A percentile compares a stretch with the other conserved stretches of the same genome.
Evolutionary conservation across 805 yeast genomes (phyloP).

Genomic region (Dipodascus albidus): DNA sequence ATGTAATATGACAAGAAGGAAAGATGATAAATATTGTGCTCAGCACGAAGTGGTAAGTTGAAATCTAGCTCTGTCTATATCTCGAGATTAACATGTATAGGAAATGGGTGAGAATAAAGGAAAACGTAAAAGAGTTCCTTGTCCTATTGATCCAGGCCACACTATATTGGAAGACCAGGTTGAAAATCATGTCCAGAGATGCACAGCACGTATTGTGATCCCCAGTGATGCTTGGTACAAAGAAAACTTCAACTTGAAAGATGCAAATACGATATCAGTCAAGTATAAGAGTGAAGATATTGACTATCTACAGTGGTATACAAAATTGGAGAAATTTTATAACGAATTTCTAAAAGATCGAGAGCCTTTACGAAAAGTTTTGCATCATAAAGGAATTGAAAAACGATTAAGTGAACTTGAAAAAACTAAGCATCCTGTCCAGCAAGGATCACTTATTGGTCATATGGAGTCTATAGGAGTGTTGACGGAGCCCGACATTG

Average conservation of each 20-base stretch:
- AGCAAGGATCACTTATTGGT: constrained; percentile 72
- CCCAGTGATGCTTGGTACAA: constrained; percentile 40
- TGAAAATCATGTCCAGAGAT: constrained; percentile 45
- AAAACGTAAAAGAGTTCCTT: constrained; percentile 41
- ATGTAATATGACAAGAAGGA: constrained; percentile 52
- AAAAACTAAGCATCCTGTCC: constrained; percentile 66
- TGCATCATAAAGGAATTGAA: constrained; percentile 27
- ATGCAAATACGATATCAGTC: neutral
- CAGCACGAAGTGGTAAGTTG: constrained; percentile 37
- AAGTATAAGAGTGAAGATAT: constrained; percentile 1
- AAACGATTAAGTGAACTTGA: constrained; percentile 37
- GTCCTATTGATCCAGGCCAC: constrained; percentile 71
- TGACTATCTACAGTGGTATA: constrained; percentile 24
- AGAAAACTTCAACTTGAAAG: constrained; percentile 34
- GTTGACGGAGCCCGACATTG: constrained; percentile 21
- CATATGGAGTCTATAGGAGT: constrained; percentile 38
- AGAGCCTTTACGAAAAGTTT: constrained; percentile 9
- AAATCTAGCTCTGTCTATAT: too few species aligned
- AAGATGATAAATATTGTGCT: constrained; percentile 42
- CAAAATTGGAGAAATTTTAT: constrained; percentile 12
- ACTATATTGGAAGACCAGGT: constrained; percentile 54
- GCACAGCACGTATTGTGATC: constrained; percentile 28
- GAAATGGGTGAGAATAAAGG: constrained; percentile 14
- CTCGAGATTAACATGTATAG: constrained; percentile 10
- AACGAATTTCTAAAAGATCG: constrained; percentile 4